phyloP scores from a whole-genome alignment of 805 yeast species.

The Metschnikowia gelsemii region DNA sequence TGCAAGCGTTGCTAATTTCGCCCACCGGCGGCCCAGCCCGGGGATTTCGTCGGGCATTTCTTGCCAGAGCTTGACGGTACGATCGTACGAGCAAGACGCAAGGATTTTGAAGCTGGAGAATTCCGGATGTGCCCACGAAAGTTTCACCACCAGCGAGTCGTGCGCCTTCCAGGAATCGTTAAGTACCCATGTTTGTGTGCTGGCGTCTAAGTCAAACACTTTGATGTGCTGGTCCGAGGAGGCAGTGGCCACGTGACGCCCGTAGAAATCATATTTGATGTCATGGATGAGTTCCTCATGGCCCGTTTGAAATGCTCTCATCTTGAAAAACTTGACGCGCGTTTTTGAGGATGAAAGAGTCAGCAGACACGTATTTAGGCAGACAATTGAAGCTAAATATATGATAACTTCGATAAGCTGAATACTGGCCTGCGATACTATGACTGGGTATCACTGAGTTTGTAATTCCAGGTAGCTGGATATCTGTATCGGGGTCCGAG shows the following conservation, averaged over 20 bases:
- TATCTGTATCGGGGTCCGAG: too few species aligned
- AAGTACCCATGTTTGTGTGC: slow-evolving; percentile 72
- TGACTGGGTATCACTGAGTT: too few species aligned
- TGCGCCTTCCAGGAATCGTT: slow-evolving; percentile 96
- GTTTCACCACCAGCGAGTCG: slow-evolving; percentile 77
- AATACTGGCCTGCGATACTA: too few species aligned
- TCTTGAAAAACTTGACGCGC: slow-evolving; percentile 2
- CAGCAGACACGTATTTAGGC: too few species aligned
- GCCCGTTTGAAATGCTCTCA: slow-evolving; percentile 79
- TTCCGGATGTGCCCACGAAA: slow-evolving; percentile 94
- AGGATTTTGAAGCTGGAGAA: slow-evolving; percentile 71
- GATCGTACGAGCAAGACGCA: slow-evolving; percentile 87
- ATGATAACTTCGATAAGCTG: too few species aligned
- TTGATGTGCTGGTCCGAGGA: slow-evolving; percentile 93
- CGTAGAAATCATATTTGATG: slow-evolving; percentile 88
- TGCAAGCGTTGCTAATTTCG: slow-evolving; percentile 67
- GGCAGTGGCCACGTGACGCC: slow-evolving; percentile 88
- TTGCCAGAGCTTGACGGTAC: slow-evolving; percentile 88
- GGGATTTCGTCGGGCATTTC: slow-evolving; percentile 76
- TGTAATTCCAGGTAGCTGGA: too few species aligned
- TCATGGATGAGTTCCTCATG: slow-evolving; percentile 94
- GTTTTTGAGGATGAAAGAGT: neutral
- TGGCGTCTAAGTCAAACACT: slow-evolving; percentile 73
- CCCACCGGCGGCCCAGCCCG: slow-evolving; percentile 85
- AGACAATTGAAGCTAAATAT: too few species aligned